A percentile compares a stretch with the other conserved stretches of the same genome.
phyloP scores from a whole-genome alignment of 2,329 filamentous ascomycete species.

The Trichoderma arundinaceum region DNA sequence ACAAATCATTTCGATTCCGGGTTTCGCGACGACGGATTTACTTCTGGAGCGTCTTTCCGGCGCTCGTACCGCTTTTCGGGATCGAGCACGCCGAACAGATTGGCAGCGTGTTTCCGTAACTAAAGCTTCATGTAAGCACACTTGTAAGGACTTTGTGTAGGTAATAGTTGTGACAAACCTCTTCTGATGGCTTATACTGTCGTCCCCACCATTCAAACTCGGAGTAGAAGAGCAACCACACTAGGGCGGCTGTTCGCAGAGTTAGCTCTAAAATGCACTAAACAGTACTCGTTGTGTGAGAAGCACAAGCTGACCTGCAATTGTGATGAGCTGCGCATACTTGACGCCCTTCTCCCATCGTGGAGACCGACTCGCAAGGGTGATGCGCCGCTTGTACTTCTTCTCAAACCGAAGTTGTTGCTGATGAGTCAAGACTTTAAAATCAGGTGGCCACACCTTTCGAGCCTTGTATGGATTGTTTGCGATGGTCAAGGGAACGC shows the following conservation, averaged over 20 bases:
- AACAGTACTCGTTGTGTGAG: neutral
- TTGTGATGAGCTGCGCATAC: conserved; percentile 65
- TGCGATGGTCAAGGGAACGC: conserved; percentile 46
- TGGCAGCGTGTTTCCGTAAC: conserved; percentile 47
- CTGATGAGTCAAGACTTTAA: conserved; percentile 69
- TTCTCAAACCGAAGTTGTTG: conserved; percentile 81
- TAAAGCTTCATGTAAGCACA: conserved; percentile 34
- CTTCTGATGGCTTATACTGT: conserved; percentile 50
- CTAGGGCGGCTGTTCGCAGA: conserved; percentile 43
- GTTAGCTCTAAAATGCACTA: conserved; percentile 5
- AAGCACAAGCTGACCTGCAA: conserved; percentile 55
- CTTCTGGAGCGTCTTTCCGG: conserved; percentile 47
- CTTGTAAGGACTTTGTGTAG: neutral
- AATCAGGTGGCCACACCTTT: conserved; percentile 80
- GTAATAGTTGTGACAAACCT: conserved; percentile 40
- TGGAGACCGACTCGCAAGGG: conserved; percentile 65
- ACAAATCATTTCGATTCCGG: conserved; percentile 39
- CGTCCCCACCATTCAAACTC: conserved; percentile 54
- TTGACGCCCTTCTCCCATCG: conserved; percentile 69
- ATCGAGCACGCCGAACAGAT: conserved; percentile 50
- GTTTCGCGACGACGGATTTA: conserved; percentile 37
- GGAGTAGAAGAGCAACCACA: conserved; percentile 49
- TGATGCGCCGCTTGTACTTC: conserved; percentile 74
- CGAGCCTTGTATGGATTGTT: conserved; percentile 68
- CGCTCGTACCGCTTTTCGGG: conserved; percentile 52